phyloP scores from a whole-genome alignment of 495 filamentous ascomycete genomes.

The Filosporella fistucella region DNA sequence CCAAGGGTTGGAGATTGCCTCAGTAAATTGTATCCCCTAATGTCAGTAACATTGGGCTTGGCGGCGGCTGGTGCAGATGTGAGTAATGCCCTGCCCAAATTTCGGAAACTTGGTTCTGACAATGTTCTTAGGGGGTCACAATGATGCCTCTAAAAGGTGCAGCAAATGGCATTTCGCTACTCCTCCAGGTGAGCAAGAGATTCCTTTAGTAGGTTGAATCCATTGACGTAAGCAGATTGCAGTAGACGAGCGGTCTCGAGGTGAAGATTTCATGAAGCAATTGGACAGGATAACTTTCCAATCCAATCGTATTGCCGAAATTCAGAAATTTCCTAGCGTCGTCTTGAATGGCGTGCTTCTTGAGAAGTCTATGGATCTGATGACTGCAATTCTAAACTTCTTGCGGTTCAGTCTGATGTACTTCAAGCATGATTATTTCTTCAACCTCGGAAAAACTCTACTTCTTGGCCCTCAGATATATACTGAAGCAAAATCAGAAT shows the following conservation, averaged over 20 bases:
- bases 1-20: not conserved
- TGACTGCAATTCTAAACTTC: slow-evolving; percentile 11
- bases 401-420: not conserved
- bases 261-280: slow-evolving; percentile 3
- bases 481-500: not conserved
- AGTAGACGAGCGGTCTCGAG: slow-evolving; percentile 1
- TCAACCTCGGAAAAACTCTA: slow-evolving; percentile 1
- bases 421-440: slow-evolving; percentile 8
- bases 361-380: slow-evolving; percentile 7
- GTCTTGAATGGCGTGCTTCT: not conserved
- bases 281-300: slow-evolving; percentile 10
- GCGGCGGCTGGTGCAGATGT: not conserved
- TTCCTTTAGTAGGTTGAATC: not conserved
- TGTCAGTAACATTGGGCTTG: not conserved
- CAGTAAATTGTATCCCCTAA: not conserved
- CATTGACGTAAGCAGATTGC: not conserved
- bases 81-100: not conserved
- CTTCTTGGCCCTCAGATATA: slow-evolving; percentile 7
- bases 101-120: not conserved
- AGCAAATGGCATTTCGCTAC: not conserved
- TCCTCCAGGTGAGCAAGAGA: not conserved
- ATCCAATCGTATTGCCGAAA: slow-evolving; percentile 4
- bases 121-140: not conserved
- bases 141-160: not conserved
- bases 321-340: slow-evolving; percentile 1